Evolutionary conservation across 805 yeast species (phyloP).

Genomic region (Tetrapisispora pingtungensis): DNA sequence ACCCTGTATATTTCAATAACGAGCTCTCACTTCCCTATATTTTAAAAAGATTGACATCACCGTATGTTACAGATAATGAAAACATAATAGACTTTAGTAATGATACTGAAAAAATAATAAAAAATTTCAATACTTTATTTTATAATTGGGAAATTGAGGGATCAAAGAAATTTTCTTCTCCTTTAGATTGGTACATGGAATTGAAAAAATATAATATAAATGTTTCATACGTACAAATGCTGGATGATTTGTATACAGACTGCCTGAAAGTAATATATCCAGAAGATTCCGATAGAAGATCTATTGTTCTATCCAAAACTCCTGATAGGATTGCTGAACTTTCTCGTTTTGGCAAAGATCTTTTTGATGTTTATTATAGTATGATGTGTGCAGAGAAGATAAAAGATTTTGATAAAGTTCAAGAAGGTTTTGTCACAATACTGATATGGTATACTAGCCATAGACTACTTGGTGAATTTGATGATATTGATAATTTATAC

Average conservation of each 20-base stretch:
- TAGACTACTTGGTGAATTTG: neutral
- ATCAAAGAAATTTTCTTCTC: neutral
- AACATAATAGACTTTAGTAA: no score
- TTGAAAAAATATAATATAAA: neutral
- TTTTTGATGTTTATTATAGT: no score
- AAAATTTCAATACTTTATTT: no score
- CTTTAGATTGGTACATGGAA: conserved; percentile 5
- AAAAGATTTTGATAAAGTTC: neutral
- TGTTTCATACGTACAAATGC: neutral
- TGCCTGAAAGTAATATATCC: neutral
- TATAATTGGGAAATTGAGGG: neutral
- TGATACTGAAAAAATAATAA: neutral
- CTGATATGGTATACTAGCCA: neutral
- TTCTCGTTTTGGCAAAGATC: neutral
- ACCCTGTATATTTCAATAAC: no score
- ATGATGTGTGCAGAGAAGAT: neutral
- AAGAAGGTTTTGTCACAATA: neutral
- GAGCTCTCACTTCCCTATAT: no score
- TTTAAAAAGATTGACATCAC: no score
- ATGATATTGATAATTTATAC: no score
- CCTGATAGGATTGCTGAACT: neutral
- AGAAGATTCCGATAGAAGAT: neutral
- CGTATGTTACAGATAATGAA: no score
- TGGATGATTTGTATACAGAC: neutral
- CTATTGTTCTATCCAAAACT: neutral